phyloP scores from a whole-genome alignment of 1,284 basidiomycete species.

The Ganoderma sinense region DNA sequence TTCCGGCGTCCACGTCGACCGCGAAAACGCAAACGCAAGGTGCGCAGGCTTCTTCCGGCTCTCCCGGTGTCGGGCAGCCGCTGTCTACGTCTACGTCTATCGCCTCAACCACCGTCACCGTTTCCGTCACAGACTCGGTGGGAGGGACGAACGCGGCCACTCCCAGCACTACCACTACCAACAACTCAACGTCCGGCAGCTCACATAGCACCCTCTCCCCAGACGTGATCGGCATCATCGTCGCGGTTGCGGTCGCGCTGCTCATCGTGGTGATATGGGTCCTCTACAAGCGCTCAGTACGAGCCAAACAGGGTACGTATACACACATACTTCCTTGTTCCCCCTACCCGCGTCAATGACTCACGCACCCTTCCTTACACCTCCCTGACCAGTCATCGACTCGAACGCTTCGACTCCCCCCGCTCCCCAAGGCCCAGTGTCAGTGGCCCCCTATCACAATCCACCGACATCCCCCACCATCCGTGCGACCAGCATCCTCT shows the following conservation, averaged over 20 bases:
- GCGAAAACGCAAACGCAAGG: not conserved
- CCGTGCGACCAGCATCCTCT: not conserved
- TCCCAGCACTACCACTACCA: not conserved
- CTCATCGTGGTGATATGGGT: not conserved
- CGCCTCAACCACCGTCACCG: not conserved
- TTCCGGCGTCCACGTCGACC: not conserved
- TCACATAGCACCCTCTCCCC: not conserved
- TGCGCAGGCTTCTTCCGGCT: not conserved
- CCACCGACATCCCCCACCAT: not conserved
- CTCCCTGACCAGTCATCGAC: not conserved
- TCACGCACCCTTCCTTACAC: not conserved
- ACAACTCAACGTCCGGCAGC: not conserved
- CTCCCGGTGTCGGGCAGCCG: not conserved
- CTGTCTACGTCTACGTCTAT: not conserved
- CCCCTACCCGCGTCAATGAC: not conserved
- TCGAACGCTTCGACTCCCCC: not conserved
- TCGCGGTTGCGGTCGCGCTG: not conserved
- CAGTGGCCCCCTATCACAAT: not conserved
- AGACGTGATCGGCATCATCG: constrained; percentile 1
- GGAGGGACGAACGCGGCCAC: not conserved
- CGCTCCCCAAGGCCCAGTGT: not conserved
- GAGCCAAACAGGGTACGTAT: not conserved
- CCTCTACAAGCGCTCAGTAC: not conserved
- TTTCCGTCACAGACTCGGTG: not conserved
- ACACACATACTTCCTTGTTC: not conserved